Percentiles rank a stretch among this genome's conserved stretches.
phyloP scores from a whole-genome alignment of 768 basidiomycete genomes.

The Pisolithus microcarpus region DNA sequence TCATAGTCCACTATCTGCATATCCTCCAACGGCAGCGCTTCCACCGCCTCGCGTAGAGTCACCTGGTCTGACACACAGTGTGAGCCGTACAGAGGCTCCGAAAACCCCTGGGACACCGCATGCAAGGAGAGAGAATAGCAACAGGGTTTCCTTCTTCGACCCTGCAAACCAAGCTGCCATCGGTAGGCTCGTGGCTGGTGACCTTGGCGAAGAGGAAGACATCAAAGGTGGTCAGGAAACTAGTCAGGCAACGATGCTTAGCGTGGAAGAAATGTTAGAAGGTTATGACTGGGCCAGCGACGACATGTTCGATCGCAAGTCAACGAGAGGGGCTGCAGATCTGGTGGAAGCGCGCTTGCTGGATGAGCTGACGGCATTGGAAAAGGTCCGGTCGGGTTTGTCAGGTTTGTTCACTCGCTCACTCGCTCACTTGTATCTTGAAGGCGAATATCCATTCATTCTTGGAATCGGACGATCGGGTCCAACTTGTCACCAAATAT shows the following conservation, averaged over 20 bases:
- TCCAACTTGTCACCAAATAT: slow-evolving; percentile 75
- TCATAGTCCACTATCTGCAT: slow-evolving; percentile 13
- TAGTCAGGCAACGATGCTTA: slow-evolving; percentile 75
- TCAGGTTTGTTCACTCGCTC: neutral
- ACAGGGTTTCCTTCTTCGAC: slow-evolving; percentile 78
- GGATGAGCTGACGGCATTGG: slow-evolving; percentile 87
- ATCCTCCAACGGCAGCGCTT: slow-evolving; percentile 6
- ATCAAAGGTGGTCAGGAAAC: slow-evolving; percentile 63
- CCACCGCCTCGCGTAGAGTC: slow-evolving; percentile 15
- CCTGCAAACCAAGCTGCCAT: slow-evolving; percentile 67
- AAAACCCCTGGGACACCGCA: slow-evolving; percentile 27
- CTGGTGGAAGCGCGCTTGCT: slow-evolving; percentile 84
- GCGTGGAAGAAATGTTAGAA: slow-evolving; percentile 97
- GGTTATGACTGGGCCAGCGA: slow-evolving; percentile 96
- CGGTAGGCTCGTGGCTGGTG: slow-evolving; percentile 56
- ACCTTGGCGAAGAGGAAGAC: slow-evolving; percentile 39
- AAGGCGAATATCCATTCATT: slow-evolving; percentile 98
- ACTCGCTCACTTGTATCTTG: slow-evolving; percentile 3
- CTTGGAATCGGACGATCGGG: slow-evolving; percentile 90
- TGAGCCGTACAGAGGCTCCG: slow-evolving; percentile 24
- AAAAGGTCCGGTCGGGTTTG: slow-evolving; percentile 55
- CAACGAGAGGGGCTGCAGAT: slow-evolving; percentile 71
- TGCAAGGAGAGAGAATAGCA: slow-evolving; percentile 51
- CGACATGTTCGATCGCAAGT: slow-evolving; percentile 59
- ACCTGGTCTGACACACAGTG: slow-evolving; percentile 8